Percentiles rank a stretch among this genome's conserved stretches.
Conservation (phyloP, 2,329 filamentous ascomycete species). For the Phialophora verrucosa region DNA sequence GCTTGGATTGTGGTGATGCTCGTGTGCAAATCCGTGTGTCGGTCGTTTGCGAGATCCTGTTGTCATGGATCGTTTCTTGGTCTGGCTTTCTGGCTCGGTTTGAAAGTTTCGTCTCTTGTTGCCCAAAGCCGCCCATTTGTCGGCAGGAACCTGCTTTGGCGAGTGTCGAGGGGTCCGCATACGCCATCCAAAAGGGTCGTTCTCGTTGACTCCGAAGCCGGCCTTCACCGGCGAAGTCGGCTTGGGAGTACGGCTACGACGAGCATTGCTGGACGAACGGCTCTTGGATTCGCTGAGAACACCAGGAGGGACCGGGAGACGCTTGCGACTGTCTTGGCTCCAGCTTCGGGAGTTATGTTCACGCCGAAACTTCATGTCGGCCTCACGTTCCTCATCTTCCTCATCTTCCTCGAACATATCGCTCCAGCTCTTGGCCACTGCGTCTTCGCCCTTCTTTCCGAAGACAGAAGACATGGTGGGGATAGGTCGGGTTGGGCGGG, state of each 20-base stretch:
- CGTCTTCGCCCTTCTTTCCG: constrained; percentile 74
- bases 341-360: constrained; percentile 74
- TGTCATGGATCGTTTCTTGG: constrained; percentile 52
- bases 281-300: constrained; percentile 62
- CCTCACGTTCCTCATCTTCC: constrained; percentile 69
- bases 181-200: constrained; percentile 54
- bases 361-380: constrained; percentile 63
- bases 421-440: constrained; percentile 97
- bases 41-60: constrained; percentile 52
- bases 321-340: constrained; percentile 74
- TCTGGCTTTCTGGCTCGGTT: constrained; percentile 58
- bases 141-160: constrained; percentile 59
- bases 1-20: constrained; percentile 46
- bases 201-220: constrained; percentile 72
- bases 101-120: constrained; percentile 77
- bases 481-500: constrained; percentile 65
- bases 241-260: constrained; percentile 60
- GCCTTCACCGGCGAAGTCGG: constrained; percentile 64
- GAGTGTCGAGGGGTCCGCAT: constrained; percentile 65
- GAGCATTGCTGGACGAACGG: constrained; percentile 58
- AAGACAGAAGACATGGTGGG: constrained; percentile 80
- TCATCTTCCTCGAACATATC: constrained; percentile 98
- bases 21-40: constrained; percentile 47
- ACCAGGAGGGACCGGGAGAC: constrained; percentile 55
- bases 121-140: constrained; percentile 90